phyloP scores from a whole-genome alignment of 371 early-diverging fungal genomes.

The Rhizopus stolonifer region DNA sequence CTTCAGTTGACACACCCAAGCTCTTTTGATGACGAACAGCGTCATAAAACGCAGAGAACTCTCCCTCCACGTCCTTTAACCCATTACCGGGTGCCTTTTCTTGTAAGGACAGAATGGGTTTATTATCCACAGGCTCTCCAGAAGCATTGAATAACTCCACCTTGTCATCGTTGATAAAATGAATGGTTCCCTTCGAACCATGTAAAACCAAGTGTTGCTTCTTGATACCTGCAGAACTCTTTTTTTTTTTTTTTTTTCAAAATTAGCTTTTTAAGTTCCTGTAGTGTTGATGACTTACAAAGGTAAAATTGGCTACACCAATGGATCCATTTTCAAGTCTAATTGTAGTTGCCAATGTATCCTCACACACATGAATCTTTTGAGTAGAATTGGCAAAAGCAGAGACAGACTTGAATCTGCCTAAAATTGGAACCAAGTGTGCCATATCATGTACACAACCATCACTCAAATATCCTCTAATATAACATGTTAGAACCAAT shows the following conservation, averaged over 20 bases:
- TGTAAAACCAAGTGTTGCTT: constrained; percentile 33
- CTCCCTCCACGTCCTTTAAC: constrained; percentile 48
- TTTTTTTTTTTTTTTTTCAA: too few species aligned
- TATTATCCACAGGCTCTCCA: constrained; percentile 21
- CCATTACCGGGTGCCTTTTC: constrained; percentile 25
- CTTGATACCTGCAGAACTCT: constrained; percentile 45
- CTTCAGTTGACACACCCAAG: constrained; percentile 36
- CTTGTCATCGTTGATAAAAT: constrained; percentile 25
- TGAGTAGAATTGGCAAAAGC: constrained; percentile 45
- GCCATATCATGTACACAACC: constrained; percentile 54
- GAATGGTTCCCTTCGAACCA: constrained; percentile 47
- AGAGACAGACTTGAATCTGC: constrained; percentile 35
- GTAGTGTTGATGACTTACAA: constrained; percentile 37
- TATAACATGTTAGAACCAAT: not conserved
- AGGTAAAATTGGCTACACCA: constrained; percentile 50
- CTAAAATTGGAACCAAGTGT: constrained; percentile 45
- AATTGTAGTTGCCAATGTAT: constrained; percentile 38
- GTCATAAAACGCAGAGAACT: constrained; percentile 36
- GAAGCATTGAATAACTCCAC: constrained; percentile 31
- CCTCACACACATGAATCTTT: constrained; percentile 38
- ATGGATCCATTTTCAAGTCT: constrained; percentile 38
- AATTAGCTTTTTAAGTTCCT: not conserved
- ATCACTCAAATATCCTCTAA: constrained; percentile 52
- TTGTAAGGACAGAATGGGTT: constrained; percentile 13
- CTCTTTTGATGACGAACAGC: constrained; percentile 26